Percentiles rank a stretch among this genome's conserved stretches.
Conservation (phyloP, 2,329 filamentous ascomycete species). For the Ceratocystis alfenasii region DNA sequence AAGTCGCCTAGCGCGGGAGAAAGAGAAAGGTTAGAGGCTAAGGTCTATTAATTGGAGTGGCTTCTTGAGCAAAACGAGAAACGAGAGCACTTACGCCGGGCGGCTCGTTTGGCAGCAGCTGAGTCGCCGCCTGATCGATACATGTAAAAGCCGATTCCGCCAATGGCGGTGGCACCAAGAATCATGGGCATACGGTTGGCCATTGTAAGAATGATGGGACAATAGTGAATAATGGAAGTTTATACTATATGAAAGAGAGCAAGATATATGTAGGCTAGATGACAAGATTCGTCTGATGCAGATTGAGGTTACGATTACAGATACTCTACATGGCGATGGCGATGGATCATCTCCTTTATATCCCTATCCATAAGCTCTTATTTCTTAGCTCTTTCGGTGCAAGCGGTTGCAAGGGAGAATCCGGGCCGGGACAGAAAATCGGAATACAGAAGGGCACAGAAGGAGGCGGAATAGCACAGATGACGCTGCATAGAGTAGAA, state of each 20-base stretch:
- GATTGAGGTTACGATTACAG: neutral
- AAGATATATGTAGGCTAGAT: neutral
- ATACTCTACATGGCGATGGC: neutral
- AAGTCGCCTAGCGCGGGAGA: constrained; percentile 54
- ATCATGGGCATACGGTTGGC: constrained; percentile 37
- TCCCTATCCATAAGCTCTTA: neutral
- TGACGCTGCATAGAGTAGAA: neutral
- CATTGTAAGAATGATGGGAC: constrained; percentile 29
- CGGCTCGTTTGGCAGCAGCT: constrained; percentile 49
- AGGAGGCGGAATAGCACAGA: neutral
- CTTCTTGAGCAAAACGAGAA: too few relatives aligned
- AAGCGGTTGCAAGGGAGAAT: neutral
- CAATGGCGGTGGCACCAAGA: constrained; percentile 51
- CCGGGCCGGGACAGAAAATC: neutral
- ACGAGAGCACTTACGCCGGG: constrained; percentile 53
- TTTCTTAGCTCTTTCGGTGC: neutral
- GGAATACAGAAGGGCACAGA: neutral
- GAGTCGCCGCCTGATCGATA: constrained; percentile 74
- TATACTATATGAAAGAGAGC: neutral
- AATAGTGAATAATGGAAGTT: neutral
- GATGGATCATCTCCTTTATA: constrained; percentile 2
- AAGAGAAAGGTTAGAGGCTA: neutral
- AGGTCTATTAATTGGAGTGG: neutral
- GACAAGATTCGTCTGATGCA: neutral
- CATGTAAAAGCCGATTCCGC: constrained; percentile 76